Percentiles rank a stretch among this genome's conserved stretches.
phyloP scores from a whole-genome alignment of 768 basidiomycete genomes.

The Coprinellus aureogranulatus region DNA sequence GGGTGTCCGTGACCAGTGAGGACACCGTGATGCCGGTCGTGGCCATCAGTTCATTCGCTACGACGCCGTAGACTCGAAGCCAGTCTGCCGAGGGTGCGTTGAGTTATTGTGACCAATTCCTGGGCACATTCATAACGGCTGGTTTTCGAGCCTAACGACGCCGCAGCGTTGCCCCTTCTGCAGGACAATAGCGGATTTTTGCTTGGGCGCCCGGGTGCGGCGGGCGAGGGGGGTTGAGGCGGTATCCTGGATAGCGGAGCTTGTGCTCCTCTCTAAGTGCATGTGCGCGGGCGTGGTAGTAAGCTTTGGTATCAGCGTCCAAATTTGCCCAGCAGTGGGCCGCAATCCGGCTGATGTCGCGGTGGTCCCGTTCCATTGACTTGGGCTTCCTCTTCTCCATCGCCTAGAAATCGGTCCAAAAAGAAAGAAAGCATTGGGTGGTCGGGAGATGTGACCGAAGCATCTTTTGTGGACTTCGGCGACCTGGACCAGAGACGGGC shows the following conservation, averaged over 20 bases:
- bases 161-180: too few relatives aligned
- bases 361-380: conserved; percentile 59
- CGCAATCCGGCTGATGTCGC: conserved; percentile 64
- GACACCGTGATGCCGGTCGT: too few relatives aligned
- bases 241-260: conserved; percentile 51
- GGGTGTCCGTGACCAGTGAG: too few relatives aligned
- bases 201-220: conserved; percentile 33
- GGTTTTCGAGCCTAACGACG: too few relatives aligned
- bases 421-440: conserved; percentile 75
- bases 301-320: conserved; percentile 34
- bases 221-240: conserved; percentile 46
- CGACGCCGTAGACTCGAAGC: too few relatives aligned
- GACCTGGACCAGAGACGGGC: conserved; percentile 16
- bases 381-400: conserved; percentile 45
- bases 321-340: conserved; percentile 61
- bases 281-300: conserved; percentile 43
- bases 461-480: conserved; percentile 21
- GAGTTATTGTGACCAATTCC: too few relatives aligned
- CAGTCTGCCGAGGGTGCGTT: too few relatives aligned
- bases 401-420: conserved; percentile 65
- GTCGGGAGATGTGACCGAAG: conserved; percentile 56
- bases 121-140: too few relatives aligned
- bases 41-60: too few relatives aligned
- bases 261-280: conserved; percentile 46
- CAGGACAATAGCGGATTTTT: conserved; percentile 6